Conservation (phyloP, 2,329 filamentous ascomycete species). For the Aspergillus sp. region DNA sequence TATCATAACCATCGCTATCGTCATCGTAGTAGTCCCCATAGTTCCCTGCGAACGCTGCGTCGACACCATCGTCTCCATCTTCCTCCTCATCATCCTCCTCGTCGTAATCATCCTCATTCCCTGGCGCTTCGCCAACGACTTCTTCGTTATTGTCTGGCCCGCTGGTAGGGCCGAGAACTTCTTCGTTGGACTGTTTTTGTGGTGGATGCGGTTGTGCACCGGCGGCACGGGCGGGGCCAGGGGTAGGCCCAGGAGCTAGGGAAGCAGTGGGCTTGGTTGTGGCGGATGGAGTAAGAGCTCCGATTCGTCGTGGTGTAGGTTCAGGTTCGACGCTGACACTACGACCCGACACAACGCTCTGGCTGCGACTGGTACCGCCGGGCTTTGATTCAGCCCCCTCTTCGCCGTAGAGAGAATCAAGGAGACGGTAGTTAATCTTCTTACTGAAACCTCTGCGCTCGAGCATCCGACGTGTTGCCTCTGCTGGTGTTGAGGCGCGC, state of each 20-base stretch:
- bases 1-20: conserved; percentile 27
- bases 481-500: conserved; percentile 60
- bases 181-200: conserved; percentile 13
- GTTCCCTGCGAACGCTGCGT: conserved; percentile 32
- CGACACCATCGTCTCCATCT: conserved; percentile 25
- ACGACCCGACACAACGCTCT: conserved; percentile 25
- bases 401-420: conserved; percentile 35
- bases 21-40: conserved; percentile 28
- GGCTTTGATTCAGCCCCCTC: conserved; percentile 25
- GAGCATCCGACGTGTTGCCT: conserved; percentile 62
- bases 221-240: not conserved
- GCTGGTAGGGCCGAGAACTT: conserved; percentile 18
- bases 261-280: conserved; percentile 11
- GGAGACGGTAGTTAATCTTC: conserved; percentile 61
- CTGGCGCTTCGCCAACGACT: conserved; percentile 17
- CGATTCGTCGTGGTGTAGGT: conserved; percentile 10
- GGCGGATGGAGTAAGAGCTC: conserved; percentile 9
- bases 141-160: conserved; percentile 7
- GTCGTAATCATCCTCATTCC: conserved; percentile 30
- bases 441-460: conserved; percentile 64
- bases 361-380: conserved; percentile 27
- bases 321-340: conserved; percentile 23
- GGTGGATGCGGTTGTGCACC: conserved; percentile 4
- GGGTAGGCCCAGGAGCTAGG: conserved; percentile 4
- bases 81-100: conserved; percentile 30